Evolutionary conservation across 2,329 filamentous ascomycete species (phyloP).

Genomic region (Ceratocystis destructans): DNA sequence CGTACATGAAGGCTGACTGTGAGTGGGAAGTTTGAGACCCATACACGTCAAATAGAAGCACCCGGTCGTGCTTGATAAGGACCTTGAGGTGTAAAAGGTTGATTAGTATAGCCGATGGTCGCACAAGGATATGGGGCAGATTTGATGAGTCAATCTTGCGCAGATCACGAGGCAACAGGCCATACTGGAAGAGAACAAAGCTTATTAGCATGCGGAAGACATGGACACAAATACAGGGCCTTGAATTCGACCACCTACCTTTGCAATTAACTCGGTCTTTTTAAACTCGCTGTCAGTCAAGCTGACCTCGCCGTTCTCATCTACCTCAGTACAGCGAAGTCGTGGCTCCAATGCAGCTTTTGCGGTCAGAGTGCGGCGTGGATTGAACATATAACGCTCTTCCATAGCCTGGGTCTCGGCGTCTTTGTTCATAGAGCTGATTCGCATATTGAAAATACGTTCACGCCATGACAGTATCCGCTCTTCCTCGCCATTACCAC

Average conservation of each 20-base stretch:
- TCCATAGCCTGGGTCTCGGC: constrained; percentile 12
- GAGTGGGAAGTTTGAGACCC: constrained; percentile 89
- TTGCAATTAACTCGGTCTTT: constrained; percentile 92
- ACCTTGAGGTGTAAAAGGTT: constrained; percentile 94
- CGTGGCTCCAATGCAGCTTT: constrained; percentile 75
- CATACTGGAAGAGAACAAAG: constrained; percentile 46
- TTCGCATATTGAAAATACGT: constrained; percentile 16
- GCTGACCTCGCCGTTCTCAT: constrained; percentile 82
- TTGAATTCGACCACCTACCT: constrained; percentile 37
- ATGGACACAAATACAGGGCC: background rate
- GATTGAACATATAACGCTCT: constrained; percentile 18
- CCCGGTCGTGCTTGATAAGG: constrained; percentile 85
- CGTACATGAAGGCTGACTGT: constrained; percentile 95
- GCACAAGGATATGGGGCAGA: constrained; percentile 86
- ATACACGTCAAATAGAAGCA: constrained; percentile 92
- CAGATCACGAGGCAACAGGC: constrained; percentile 80
- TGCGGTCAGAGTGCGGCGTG: constrained; percentile 41
- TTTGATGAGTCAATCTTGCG: constrained; percentile 96
- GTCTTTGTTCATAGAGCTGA: constrained; percentile 18
- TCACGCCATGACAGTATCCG: constrained; percentile 18
- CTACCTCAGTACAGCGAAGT: constrained; percentile 86
- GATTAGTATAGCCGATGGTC: constrained; percentile 82
- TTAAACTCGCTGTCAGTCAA: constrained; percentile 92
- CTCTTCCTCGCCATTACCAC: constrained; percentile 11
- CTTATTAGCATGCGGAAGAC: constrained; percentile 20